Evolutionary conservation across 148 eudicot species (phyloP).

Genomic region (Diospyros lotus): DNA sequence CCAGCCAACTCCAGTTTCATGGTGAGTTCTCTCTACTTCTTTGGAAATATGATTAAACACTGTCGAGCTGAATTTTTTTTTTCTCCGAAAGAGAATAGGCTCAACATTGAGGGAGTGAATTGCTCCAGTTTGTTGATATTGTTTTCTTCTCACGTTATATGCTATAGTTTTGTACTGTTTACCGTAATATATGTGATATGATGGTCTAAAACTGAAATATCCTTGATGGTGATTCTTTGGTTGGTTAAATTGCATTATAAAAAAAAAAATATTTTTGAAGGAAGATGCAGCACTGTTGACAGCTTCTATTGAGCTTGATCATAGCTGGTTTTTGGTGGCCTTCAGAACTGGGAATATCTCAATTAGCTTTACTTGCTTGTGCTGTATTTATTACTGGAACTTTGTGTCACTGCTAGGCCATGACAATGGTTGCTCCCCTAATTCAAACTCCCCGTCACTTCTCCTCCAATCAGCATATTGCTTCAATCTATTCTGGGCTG

Average conservation of each 20-base stretch:
- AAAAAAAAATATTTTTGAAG: neutral
- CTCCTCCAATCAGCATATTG: too few species aligned
- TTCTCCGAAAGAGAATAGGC: neutral
- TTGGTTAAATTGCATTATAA: neutral
- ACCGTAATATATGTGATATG: neutral
- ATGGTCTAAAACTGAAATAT: neutral
- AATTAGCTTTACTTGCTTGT: neutral
- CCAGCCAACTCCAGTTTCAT: conserved; percentile 91
- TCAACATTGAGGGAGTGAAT: neutral
- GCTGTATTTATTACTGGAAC: too few species aligned
- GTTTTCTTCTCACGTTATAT: neutral
- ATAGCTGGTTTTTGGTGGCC: neutral
- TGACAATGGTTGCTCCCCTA: too few species aligned
- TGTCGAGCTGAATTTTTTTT: neutral
- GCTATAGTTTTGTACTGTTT: neutral
- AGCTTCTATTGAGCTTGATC: too few species aligned
- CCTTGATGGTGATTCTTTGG: neutral
- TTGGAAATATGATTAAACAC: neutral
- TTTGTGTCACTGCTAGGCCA: too few species aligned
- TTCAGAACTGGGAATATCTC: neutral
- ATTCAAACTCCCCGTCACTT: too few species aligned
- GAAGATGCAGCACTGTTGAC: neutral
- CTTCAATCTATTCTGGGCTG: too few species aligned
- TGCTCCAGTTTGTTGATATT: neutral
- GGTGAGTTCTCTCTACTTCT: conserved; percentile 47